phyloP scores from a whole-genome alignment of 2,329 filamentous ascomycete species.

The Calonectria montana region DNA sequence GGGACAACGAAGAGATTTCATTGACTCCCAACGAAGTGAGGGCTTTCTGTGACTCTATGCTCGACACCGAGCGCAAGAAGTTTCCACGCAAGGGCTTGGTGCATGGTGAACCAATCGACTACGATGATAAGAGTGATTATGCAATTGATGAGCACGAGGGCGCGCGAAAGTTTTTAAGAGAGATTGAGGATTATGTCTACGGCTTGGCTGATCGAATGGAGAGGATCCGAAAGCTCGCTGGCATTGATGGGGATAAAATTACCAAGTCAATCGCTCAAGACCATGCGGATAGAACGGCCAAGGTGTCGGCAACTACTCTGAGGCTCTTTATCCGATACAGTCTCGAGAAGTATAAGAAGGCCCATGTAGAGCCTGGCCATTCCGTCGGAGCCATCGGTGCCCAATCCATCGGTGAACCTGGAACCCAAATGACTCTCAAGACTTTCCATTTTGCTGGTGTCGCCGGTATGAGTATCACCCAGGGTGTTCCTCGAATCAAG shows the following conservation, averaged over 20 bases:
- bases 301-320: constrained; percentile 82
- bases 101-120: constrained; percentile 71
- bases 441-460: constrained; percentile 99
- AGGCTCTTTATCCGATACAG: constrained; percentile 83
- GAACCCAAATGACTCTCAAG: constrained; percentile 99
- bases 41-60: constrained; percentile 72
- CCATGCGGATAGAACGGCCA: constrained; percentile 79
- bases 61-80: constrained; percentile 72
- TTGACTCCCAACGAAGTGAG: constrained; percentile 81
- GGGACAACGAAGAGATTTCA: constrained; percentile 79
- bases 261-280: constrained; percentile 45
- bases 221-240: constrained; percentile 61
- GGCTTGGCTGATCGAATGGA: constrained; percentile 70
- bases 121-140: constrained; percentile 76
- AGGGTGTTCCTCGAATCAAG: constrained; percentile 99
- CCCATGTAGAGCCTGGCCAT: constrained; percentile 92
- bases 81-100: constrained; percentile 73
- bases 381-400: constrained; percentile 96
- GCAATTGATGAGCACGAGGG: constrained; percentile 85
- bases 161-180: constrained; percentile 82
- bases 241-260: constrained; percentile 54
- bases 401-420: constrained; percentile 97
- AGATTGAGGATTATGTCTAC: constrained; percentile 78
- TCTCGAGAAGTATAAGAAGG: constrained; percentile 89
- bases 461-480: constrained; percentile 98